A percentile compares a stretch with the other conserved stretches of the same genome.
Evolutionary conservation across 192 early-diverging fungal genomes (phyloP).

Genomic region (Endogone sp.): DNA sequence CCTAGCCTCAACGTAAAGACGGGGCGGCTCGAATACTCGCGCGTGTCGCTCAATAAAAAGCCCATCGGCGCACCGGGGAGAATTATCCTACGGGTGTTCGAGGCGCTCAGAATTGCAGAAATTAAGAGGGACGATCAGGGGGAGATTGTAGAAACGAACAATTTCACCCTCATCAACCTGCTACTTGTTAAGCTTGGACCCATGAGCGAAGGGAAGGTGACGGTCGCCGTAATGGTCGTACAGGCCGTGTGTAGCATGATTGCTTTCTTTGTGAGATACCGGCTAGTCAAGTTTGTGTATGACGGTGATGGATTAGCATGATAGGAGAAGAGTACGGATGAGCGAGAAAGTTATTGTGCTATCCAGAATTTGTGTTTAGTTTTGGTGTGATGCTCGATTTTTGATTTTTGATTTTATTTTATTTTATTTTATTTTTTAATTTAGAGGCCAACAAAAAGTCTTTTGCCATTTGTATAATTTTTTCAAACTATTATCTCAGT

Average conservation of each 20-base stretch:
- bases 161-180: slow-evolving; percentile 91
- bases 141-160: slow-evolving; percentile 63
- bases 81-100: slow-evolving; percentile 49
- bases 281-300: slow-evolving; percentile 81
- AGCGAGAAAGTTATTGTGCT: too few relatives aligned
- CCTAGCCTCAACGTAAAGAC: slow-evolving; percentile 58
- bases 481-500: too few relatives aligned
- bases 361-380: too few relatives aligned
- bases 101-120: slow-evolving; percentile 44
- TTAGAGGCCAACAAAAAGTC: too few relatives aligned
- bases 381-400: too few relatives aligned
- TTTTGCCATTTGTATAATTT: too few relatives aligned
- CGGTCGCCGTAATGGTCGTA: slow-evolving; percentile 54
- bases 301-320: background rate
- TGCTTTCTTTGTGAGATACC: slow-evolving; percentile 81
- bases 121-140: slow-evolving; percentile 49
- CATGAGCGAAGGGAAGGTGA: slow-evolving; percentile 63
- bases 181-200: slow-evolving; percentile 78
- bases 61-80: slow-evolving; percentile 40
- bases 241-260: slow-evolving; percentile 65
- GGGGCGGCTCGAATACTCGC: slow-evolving; percentile 34
- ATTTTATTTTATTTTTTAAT: too few relatives aligned
- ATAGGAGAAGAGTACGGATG: too few relatives aligned
- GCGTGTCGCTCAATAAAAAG: slow-evolving; percentile 15
- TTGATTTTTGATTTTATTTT: too few relatives aligned